Conservation (phyloP, 768 basidiomycete species). For the Russula emetica region DNA sequence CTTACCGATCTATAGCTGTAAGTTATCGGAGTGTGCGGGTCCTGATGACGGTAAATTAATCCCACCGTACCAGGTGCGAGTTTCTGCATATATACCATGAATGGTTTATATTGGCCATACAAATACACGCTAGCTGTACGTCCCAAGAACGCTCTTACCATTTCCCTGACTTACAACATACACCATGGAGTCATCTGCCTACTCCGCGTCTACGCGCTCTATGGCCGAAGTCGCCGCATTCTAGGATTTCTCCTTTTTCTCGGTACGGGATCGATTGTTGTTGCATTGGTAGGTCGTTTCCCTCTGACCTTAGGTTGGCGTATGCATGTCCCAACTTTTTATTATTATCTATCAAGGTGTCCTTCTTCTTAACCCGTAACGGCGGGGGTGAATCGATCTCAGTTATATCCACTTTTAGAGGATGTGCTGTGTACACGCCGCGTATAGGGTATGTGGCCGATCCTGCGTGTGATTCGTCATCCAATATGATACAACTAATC, state of each 20-base stretch:
- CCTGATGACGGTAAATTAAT: not conserved
- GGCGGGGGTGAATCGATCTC: not conserved
- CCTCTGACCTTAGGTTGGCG: not conserved
- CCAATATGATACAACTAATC: not conserved
- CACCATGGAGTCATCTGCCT: not conserved
- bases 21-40: not conserved
- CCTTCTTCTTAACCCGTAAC: not conserved
- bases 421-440: conserved; percentile 10
- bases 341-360: not conserved
- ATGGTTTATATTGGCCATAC: not conserved
- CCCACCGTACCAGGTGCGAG: not conserved
- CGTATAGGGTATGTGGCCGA: not conserved
- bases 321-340: not conserved
- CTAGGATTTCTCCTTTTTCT: not conserved
- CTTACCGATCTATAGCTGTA: conserved; percentile 3
- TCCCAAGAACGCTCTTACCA: not conserved
- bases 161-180: not conserved
- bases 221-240: conserved; percentile 8
- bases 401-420: conserved; percentile 3
- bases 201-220: conserved; percentile 15
- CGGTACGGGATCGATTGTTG: not conserved
- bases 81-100: conserved; percentile 1
- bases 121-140: conserved; percentile 5
- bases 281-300: not conserved
- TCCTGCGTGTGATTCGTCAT: not conserved